A percentile compares a stretch with the other conserved stretches of the same genome.
phyloP scores from a whole-genome alignment of 225 moss, liverwort and hornwort genomes.

The Marchantia paleacea region DNA sequence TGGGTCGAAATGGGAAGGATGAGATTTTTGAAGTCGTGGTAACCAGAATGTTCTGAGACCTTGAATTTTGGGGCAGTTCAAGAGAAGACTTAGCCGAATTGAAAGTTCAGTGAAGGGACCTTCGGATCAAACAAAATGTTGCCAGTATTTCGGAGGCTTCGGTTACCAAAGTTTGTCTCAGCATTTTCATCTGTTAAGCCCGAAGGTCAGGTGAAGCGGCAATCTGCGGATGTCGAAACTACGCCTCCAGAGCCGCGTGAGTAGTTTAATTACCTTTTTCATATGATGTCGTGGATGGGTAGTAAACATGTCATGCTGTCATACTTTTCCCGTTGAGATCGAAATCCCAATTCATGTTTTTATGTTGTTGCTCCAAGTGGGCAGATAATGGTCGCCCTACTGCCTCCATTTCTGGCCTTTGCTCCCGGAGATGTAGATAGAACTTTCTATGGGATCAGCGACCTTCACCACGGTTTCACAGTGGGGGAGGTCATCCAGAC shows the following conservation, averaged over 20 bases:
- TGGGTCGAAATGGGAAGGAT: neutral
- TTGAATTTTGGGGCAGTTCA: neutral
- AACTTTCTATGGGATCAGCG: too few relatives aligned
- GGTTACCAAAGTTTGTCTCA: slow-evolving; percentile 21
- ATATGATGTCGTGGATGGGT: neutral
- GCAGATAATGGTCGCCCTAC: too few relatives aligned
- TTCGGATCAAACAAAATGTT: slow-evolving; percentile 43
- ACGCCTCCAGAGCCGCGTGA: slow-evolving; percentile 64
- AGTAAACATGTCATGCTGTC: neutral
- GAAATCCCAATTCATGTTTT: neutral
- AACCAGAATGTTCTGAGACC: neutral
- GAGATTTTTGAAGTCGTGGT: neutral
- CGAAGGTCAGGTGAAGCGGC: slow-evolving; percentile 39
- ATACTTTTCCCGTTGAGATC: neutral
- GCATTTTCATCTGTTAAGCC: slow-evolving; percentile 22
- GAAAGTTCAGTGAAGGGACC: neutral
- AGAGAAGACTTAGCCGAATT: neutral
- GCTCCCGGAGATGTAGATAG: too few relatives aligned
- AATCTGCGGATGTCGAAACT: slow-evolving; percentile 60
- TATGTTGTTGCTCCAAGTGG: too few relatives aligned
- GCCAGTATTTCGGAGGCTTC: slow-evolving; percentile 57
- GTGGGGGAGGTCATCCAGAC: too few relatives aligned
- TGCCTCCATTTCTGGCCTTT: too few relatives aligned
- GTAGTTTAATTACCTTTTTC: slow-evolving; percentile 9
- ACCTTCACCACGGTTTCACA: too few relatives aligned